phyloP scores from a whole-genome alignment of 257 asterid genomes.

The Cynanchum wilfordii region DNA sequence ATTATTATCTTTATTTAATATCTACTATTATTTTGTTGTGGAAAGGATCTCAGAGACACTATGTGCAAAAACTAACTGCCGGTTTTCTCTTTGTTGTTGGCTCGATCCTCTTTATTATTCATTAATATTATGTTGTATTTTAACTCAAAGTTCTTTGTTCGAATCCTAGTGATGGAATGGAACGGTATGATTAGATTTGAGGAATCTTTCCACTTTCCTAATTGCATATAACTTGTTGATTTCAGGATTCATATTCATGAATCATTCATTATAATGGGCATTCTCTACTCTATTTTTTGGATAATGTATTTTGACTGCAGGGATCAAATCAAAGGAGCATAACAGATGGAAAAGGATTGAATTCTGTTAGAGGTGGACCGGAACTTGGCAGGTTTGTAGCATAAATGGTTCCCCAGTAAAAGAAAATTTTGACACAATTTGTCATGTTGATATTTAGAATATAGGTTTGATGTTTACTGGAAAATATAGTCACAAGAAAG shows the following conservation, averaged over 20 bases:
- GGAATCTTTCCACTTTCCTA: no score
- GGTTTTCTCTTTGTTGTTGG: slow-evolving; percentile 8
- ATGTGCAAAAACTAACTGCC: neutral
- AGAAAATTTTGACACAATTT: no score
- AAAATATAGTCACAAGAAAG: neutral
- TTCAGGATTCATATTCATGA: no score
- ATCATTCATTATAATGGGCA: no score
- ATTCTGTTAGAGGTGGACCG: slow-evolving; percentile 38
- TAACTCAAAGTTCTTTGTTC: no score
- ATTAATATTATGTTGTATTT: no score
- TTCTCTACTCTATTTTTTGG: neutral
- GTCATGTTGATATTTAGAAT: neutral
- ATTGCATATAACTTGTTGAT: no score
- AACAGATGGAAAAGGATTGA: slow-evolving; percentile 34
- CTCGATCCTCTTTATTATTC: slow-evolving; percentile 1
- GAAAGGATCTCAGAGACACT: neutral
- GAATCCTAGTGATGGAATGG: no score
- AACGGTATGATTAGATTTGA: no score
- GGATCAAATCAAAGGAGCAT: slow-evolving; percentile 31
- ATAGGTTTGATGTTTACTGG: neutral
- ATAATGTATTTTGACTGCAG: slow-evolving; percentile 23
- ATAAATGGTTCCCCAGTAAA: neutral
- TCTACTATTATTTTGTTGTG: neutral
- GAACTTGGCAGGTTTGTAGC: slow-evolving; percentile 56
- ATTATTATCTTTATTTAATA: neutral